phyloP scores from a whole-genome alignment of 305 asterid genomes.

The Fraxinus platypoda region DNA sequence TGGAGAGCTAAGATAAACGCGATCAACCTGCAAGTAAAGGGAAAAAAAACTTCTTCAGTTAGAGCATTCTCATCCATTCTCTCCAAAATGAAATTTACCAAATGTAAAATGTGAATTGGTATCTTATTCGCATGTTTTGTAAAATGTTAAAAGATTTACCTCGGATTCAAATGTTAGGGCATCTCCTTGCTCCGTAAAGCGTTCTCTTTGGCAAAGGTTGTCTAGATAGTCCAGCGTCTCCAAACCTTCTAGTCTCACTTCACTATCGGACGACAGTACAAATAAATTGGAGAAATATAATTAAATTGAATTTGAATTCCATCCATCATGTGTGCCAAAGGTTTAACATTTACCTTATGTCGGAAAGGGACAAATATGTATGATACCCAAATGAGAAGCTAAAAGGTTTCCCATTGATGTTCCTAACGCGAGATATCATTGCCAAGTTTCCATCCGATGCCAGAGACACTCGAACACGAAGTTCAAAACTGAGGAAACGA shows the following conservation, averaged over 20 bases:
- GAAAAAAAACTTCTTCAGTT: background rate
- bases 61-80: background rate
- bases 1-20: slow-evolving; percentile 77
- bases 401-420: slow-evolving; percentile 80
- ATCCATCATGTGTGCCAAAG: background rate
- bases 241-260: slow-evolving; percentile 90
- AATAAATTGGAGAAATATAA: slow-evolving; percentile 1
- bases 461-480: slow-evolving; percentile 79
- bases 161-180: slow-evolving; percentile 92
- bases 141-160: slow-evolving; percentile 38
- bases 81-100: background rate
- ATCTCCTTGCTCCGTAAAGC: slow-evolving; percentile 90
- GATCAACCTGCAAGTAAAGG: slow-evolving; percentile 61
- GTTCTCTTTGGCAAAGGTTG: slow-evolving; percentile 74
- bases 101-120: background rate
- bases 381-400: slow-evolving; percentile 91
- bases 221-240: slow-evolving; percentile 93
- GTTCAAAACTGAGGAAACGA: slow-evolving; percentile 60
- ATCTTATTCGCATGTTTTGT: background rate
- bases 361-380: slow-evolving; percentile 82
- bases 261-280: slow-evolving; percentile 36
- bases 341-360: slow-evolving; percentile 61
- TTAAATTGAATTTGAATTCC: background rate
- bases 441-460: slow-evolving; percentile 75
- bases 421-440: slow-evolving; percentile 83